A percentile compares a stretch with the other conserved stretches of the same genome.
Conservation (phyloP, 164 flowering plant species). For the Vitis amurensis region DNA sequence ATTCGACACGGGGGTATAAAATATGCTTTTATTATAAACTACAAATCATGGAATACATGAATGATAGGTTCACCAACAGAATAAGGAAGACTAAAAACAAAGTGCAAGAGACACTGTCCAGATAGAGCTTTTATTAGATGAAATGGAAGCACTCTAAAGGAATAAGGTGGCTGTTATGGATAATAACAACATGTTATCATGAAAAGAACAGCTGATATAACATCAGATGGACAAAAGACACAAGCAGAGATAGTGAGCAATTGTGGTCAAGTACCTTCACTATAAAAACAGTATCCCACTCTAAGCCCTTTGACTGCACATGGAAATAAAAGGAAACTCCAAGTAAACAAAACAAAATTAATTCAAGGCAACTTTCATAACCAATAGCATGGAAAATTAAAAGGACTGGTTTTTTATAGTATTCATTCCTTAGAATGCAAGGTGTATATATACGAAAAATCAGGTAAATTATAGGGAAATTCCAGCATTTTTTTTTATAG, state of each 20-base stretch:
- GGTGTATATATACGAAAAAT: no score
- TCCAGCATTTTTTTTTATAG: no score
- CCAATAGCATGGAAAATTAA: neutral
- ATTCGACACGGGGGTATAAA: no score
- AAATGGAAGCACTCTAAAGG: no score
- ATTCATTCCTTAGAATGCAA: no score
- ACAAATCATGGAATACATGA: no score
- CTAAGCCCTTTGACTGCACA: slow-evolving; percentile 94
- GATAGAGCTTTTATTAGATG: no score
- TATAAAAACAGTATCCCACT: slow-evolving; percentile 94
- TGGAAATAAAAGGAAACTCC: neutral
- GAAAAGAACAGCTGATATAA: neutral
- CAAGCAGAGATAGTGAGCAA: neutral
- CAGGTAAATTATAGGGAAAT: no score
- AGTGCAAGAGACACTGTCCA: no score
- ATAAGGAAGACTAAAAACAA: no score
- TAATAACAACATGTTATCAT: neutral
- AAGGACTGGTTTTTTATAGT: neutral
- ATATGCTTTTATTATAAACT: no score
- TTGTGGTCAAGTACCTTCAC: slow-evolving; percentile 64
- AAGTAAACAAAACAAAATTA: neutral
- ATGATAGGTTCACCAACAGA: no score
- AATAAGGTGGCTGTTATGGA: neutral
- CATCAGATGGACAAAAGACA: neutral
- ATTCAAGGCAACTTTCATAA: neutral